Conservation (phyloP, 495 filamentous ascomycete genomes). For the Hypoxylon lenormandii region DNA sequence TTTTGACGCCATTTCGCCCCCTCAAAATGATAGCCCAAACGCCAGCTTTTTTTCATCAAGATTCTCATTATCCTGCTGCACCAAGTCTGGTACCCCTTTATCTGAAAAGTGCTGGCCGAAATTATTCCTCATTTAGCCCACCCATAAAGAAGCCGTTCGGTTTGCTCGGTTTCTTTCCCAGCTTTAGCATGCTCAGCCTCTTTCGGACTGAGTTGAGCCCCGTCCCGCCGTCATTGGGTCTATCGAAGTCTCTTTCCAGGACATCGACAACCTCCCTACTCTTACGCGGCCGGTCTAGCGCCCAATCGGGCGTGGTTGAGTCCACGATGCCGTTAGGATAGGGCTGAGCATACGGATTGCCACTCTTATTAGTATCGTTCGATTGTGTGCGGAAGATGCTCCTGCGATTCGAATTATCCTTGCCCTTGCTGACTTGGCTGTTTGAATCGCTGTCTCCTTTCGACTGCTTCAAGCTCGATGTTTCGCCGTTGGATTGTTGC, state of each 20-base stretch:
- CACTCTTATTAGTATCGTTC: constrained; percentile 41
- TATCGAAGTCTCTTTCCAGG: constrained; percentile 44
- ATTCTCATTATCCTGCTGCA: constrained; percentile 41
- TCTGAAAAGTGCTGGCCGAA: constrained; percentile 3
- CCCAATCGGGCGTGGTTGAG: constrained; percentile 49
- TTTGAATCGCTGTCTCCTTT: constrained; percentile 52
- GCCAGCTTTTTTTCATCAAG: constrained; percentile 40
- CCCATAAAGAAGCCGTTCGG: constrained; percentile 60
- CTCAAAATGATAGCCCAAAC: constrained; percentile 40
- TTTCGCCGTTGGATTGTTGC: constrained; percentile 41
- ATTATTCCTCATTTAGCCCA: constrained; percentile 61
- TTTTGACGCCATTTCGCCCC: constrained; percentile 30
- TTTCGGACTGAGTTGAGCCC: constrained; percentile 73
- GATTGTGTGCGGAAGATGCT: constrained; percentile 47
- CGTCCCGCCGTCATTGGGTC: constrained; percentile 48
- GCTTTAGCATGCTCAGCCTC: constrained; percentile 73
- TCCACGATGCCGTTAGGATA: constrained; percentile 44
- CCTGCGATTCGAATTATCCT: constrained; percentile 43
- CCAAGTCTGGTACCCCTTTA: constrained; percentile 34
- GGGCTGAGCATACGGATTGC: constrained; percentile 35
- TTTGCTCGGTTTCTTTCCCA: constrained; percentile 75
- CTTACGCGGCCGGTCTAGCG: constrained; percentile 41
- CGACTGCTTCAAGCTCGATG: constrained; percentile 31
- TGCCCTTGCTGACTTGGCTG: constrained; percentile 47
- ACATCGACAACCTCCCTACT: constrained; percentile 48